A percentile compares a stretch with the other conserved stretches of the same genome.
These are phyloP conservation scores for Ganoderma multipileum DNA, from an alignment of 1,284 basidiomycete species.

Conservation along the genomic window DNA sequence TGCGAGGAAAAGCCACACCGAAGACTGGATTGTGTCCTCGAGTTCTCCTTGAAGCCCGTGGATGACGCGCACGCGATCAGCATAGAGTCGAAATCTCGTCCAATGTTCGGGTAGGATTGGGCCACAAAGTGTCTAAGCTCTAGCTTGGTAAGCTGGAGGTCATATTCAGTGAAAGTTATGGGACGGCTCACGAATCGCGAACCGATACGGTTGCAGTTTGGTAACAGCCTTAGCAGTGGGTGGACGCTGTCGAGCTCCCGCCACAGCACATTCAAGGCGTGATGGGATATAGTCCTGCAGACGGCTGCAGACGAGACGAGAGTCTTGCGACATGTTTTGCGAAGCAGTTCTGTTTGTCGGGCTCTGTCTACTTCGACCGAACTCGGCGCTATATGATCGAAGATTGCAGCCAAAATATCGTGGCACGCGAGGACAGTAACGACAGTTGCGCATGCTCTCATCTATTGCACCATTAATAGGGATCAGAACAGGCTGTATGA, in stretches of 20 bases:
- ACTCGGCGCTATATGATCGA: background rate
- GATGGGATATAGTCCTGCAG: background rate
- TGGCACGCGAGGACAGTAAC: background rate
- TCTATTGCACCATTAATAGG: background rate
- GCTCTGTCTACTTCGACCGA: background rate
- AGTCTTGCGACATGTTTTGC: background rate
- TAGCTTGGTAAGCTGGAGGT: background rate
- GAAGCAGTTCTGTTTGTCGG: background rate
- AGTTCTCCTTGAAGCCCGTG: background rate
- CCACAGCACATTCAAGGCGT: background rate
- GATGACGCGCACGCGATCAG: background rate
- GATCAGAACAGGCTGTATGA: background rate
- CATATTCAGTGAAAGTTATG: background rate
- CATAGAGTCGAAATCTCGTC: background rate
- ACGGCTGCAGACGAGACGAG: background rate
- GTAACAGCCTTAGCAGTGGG: background rate
- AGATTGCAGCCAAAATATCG: background rate
- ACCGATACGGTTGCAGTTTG: background rate
- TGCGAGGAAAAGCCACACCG: background rate
- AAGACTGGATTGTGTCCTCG: background rate
- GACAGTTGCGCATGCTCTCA: background rate
- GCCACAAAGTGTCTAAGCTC: background rate
- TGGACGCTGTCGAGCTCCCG: background rate
- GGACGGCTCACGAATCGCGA: background rate
- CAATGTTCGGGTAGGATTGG: background rate